Conservation (phyloP, 176 grass and related monocot species). For the Triticum timopheevii region DNA sequence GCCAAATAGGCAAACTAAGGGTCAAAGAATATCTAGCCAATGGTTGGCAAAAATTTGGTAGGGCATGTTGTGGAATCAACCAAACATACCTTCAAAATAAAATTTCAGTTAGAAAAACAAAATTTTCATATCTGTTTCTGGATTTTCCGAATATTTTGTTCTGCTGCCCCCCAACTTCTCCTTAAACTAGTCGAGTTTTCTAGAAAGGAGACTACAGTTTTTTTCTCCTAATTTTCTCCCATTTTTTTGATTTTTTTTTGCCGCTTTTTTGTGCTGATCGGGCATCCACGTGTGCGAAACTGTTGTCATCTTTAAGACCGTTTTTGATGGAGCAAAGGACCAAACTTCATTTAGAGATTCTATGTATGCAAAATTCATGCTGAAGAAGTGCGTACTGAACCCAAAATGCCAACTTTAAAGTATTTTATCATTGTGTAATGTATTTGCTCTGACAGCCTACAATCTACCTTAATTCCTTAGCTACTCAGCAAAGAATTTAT, state of each 20-base stretch:
- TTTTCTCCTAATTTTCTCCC: too few species aligned
- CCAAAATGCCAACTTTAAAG: slow-evolving; percentile 7
- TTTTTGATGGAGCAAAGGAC: not conserved
- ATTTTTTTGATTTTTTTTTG: too few species aligned
- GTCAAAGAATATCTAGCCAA: not conserved
- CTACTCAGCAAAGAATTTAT: not conserved
- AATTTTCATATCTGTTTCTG: too few species aligned
- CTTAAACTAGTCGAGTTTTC: too few species aligned
- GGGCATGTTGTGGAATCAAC: not conserved
- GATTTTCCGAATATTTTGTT: too few species aligned
- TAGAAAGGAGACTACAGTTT: too few species aligned
- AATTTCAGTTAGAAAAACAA: too few species aligned
- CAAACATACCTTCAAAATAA: not conserved
- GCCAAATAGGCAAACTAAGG: not conserved
- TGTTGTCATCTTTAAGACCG: not conserved
- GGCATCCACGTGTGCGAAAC: too few species aligned
- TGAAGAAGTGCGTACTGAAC: not conserved
- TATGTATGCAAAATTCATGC: not conserved
- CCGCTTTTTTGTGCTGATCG: too few species aligned
- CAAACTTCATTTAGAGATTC: not conserved
- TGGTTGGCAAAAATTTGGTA: not conserved
- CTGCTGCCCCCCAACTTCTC: too few species aligned
- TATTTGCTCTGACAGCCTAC: not conserved
- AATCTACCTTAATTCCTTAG: slow-evolving; percentile 6
- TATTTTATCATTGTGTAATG: not conserved